A percentile compares a stretch with the other conserved stretches of the same genome.
These are phyloP conservation scores for Floccularia luteovirens DNA, from an alignment of 768 basidiomycete genomes.

Conservation along the genomic window DNA sequence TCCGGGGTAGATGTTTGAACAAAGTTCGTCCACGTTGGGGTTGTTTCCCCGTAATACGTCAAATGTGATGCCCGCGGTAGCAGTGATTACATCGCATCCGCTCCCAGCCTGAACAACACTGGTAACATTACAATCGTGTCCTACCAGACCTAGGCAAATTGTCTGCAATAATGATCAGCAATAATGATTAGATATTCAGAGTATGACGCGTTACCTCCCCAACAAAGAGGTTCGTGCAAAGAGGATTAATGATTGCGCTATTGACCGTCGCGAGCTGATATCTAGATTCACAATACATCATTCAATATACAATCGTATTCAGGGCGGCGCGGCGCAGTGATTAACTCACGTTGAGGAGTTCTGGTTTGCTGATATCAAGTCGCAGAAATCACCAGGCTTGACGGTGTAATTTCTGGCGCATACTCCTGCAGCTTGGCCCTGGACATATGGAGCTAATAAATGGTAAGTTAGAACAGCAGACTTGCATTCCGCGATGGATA, in stretches of 20 bases:
- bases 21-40: constrained; percentile 46
- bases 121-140: constrained; percentile 49
- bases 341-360: constrained; percentile 38
- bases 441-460: too few relatives aligned
- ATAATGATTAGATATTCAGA: background rate
- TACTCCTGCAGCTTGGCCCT: too few relatives aligned
- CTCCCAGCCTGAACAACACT: constrained; percentile 41
- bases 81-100: constrained; percentile 37
- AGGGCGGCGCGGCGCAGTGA: background rate
- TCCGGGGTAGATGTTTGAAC: constrained; percentile 48
- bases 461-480: too few relatives aligned
- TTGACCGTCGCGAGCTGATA: constrained; percentile 56
- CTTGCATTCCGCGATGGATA: too few relatives aligned
- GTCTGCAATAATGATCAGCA: constrained; percentile 12
- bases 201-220: constrained; percentile 29
- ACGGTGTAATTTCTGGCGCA: constrained; percentile 52
- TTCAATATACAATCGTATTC: background rate
- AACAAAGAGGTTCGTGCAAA: constrained; percentile 48
- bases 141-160: constrained; percentile 50
- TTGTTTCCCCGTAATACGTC: constrained; percentile 52
- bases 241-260: constrained; percentile 34
- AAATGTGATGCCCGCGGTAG: constrained; percentile 30
- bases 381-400: constrained; percentile 43
- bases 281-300: constrained; percentile 16
- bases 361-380: constrained; percentile 38